A percentile compares a stretch with the other conserved stretches of the same genome.
Evolutionary conservation across 805 yeast genomes (phyloP).

Genomic region (Yarrowia divulgata): DNA sequence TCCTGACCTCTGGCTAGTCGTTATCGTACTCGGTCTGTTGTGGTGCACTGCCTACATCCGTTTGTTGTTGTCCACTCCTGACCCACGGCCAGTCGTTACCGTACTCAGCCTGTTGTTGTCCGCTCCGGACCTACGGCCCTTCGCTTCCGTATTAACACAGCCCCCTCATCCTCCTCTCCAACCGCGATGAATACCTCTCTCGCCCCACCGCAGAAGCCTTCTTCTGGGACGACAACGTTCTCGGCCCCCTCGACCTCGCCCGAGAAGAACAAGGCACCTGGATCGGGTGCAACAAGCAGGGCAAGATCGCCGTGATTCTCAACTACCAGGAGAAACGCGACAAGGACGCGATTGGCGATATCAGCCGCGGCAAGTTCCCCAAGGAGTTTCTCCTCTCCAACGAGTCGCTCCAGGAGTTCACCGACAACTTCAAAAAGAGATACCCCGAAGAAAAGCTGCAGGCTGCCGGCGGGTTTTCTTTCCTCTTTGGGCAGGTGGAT

Average conservation of each 20-base stretch:
- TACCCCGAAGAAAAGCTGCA: conserved; percentile 48
- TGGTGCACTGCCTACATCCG: no score
- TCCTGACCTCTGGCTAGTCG: no score
- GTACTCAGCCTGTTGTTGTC: no score
- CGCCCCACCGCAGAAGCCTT: conserved; percentile 73
- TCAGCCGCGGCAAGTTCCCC: conserved; percentile 64
- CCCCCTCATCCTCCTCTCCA: conserved; percentile 77
- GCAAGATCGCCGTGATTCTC: conserved; percentile 74
- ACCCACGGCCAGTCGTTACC: no score
- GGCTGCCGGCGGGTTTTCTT: conserved; percentile 67
- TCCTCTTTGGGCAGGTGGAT: conserved; percentile 61
- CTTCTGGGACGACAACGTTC: conserved; percentile 52
- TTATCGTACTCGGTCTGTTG: no score
- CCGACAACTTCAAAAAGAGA: conserved; percentile 46
- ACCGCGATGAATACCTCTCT: conserved; percentile 83
- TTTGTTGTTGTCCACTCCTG: no score
- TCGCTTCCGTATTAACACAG: neutral
- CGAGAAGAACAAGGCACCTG: conserved; percentile 85
- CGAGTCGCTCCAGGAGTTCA: conserved; percentile 57
- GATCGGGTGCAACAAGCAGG: conserved; percentile 73
- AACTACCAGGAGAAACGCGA: conserved; percentile 67
- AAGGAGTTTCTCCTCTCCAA: conserved; percentile 54
- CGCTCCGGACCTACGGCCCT: no score
- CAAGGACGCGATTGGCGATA: conserved; percentile 49
- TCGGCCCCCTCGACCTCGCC: conserved; percentile 79